Evolutionary conservation across 2,329 filamentous ascomycete genomes (phyloP), one percentile per base, ranked within the genome.

Genomic region (Fusarium circinatum): DNA sequence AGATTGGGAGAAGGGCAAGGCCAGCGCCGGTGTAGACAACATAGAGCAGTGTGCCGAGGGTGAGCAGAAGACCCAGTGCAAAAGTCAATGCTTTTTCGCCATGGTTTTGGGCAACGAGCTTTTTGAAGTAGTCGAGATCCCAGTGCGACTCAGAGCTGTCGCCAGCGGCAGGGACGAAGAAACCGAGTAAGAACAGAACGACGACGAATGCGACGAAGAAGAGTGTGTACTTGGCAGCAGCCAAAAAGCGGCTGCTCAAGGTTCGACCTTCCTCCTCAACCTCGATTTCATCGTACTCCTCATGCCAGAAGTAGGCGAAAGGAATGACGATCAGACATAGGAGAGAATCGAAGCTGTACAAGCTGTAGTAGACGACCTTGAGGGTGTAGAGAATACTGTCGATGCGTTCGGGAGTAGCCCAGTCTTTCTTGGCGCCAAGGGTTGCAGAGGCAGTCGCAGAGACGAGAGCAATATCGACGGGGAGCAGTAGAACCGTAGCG

Each of bases 221-320:
- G 56, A 95, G 84, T 1, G 96, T 98, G 84, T 98, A 98, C 84
- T 97, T 98, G 80, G 94, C 86, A 8, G 96, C 94, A n/a, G 91
- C 91, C 89, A 91, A 92, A 68, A 98, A 88, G 62, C 94, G 89
- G 78, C 90, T 89, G 12, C 87, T 88, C 66, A 92, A 82, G 5
- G 93, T 92, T 80, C 95, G 92, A 36, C 89, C 90, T 38, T 97
- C 94, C 48, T 97, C 94, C 78, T 97, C 94, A 39, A 92, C 89
- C 70, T 95, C 95, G 26, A 96, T 92, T 83, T 98, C 95, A 78
- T 98, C 96, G 75, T 97, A 97, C 82, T 98, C 96, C 82, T 99
- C 96, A 79, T 97, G 96, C 91, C 93, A 98, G 82, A 99, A 99
- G 85, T 99, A 99, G 54, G 95, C 93, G 80, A 99, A 99, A 0